phyloP scores from a whole-genome alignment of 768 basidiomycete species.

The Gautieria morchelliformis region DNA sequence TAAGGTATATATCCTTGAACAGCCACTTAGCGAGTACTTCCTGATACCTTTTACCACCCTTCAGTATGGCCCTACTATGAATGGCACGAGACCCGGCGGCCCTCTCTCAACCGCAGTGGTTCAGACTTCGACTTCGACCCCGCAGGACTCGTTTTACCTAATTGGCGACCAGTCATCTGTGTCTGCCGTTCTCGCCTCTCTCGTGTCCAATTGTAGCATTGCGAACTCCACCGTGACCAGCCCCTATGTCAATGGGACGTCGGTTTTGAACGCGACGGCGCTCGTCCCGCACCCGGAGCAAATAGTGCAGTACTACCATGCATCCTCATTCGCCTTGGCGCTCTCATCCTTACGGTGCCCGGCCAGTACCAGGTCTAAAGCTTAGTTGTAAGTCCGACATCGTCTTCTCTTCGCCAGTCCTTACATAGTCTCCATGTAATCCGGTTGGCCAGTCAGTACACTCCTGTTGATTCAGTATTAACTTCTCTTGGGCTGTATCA shows the following conservation, averaged over 20 bases:
- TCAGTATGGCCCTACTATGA: not conserved
- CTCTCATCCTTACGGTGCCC: slow-evolving; percentile 9
- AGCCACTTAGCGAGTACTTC: not conserved
- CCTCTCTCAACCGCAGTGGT: not conserved
- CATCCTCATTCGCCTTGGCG: slow-evolving; percentile 12
- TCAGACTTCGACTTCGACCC: not conserved
- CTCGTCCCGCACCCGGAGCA: slow-evolving; percentile 7
- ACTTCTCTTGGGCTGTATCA: too few relatives aligned
- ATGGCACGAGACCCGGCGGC: not conserved
- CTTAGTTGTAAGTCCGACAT: too few relatives aligned
- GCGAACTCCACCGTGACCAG: not conserved
- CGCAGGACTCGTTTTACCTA: not conserved
- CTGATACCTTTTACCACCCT: not conserved
- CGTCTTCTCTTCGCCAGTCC: too few relatives aligned
- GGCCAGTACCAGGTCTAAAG: too few relatives aligned
- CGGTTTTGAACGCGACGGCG: not conserved
- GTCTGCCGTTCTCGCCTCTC: not conserved
- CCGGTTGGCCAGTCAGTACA: too few relatives aligned
- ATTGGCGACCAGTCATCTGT: not conserved
- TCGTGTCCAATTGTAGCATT: not conserved
- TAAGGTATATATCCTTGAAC: not conserved
- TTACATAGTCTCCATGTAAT: too few relatives aligned
- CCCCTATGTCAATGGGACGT: not conserved
- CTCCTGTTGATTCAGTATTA: too few relatives aligned
- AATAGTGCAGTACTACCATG: slow-evolving; percentile 9